Base-by-base conservation (phyloP, 192 early-diverging fungal genomes). In the Borealophlyctis nickersoniae region DNA sequence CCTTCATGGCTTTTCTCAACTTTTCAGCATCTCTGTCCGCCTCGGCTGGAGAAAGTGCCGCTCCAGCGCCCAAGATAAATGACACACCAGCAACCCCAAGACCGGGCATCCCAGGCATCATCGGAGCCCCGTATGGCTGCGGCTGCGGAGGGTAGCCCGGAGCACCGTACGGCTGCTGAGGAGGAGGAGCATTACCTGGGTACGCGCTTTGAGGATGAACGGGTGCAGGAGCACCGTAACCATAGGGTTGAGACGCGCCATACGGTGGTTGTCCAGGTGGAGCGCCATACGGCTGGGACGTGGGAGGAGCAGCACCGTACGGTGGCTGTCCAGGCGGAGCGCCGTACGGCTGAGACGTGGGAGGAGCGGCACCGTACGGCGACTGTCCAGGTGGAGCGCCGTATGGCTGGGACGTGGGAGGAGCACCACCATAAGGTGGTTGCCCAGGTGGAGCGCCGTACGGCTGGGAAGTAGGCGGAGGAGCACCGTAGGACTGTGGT, bases 1-100 rank as follows among this genome's bases (percentile, higher is more conserved):
- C 72, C 49, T 71, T 73, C 64, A 73, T 67, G 4, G 72, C 72
- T 31, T 65, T 73, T 11, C 65, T 28, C 53, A 73, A 49, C n/a
- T 5, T 35, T 27, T 70, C 29, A 19, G 50, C 60, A 30, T 68
- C 72, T 3, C 56, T 45, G 4, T 60, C 51, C 24, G 65, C 9
- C 49, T 73, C 62, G 24, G n/a, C 13, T 2, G 39, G 13, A 9
- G 55, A 33, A n/a, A 70, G 22, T 9, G 33, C 35, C 4, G 72
- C 67, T 16, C 30, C 22, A 3, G 33, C 60, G 28, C 54, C 39
- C 26, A 33, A 2, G 48, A 62, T 62, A 45, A 63, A 69, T 26
- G 60, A 62, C 29, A 27, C 36, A n/a, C 19, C 27, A 0, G 57
- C 14, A 13, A 22, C 22, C 22, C 11, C 13, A 9, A 19, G 31